Evolutionary conservation across 345 rosid species (phyloP), one percentile per base, ranked within the genome.

Genomic region (Gossypium longicalyx): DNA sequence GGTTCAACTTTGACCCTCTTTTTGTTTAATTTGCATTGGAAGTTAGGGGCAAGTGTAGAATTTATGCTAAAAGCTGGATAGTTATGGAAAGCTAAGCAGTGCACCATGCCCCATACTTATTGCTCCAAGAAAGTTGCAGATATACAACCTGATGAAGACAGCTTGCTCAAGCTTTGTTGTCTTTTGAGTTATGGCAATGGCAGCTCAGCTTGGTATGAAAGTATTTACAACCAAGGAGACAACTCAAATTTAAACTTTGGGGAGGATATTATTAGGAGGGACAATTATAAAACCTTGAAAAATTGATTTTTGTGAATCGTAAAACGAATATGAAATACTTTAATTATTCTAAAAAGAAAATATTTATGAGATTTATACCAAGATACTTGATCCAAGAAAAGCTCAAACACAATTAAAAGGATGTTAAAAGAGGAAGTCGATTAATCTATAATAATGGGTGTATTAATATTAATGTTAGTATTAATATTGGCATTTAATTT

Each of bases 1-100:
- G 41, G 41, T 34, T 34, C 41, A 63, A 38, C 23, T 63, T 63
- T 45, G 71, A 67, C 71, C 53, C 34, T 19, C 53, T 22, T 19
- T 2, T 34, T 34, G 41, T 11, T 7, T 6, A 1, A 19, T 43
- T 64, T 9, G 12, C 17, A 15, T 19, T 9, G 70, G 70, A 51
- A 43, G 70, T 25, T 62, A 9, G 52, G 71, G 53, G 20, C 25
- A 44, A 67, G 71, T 20, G 53, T 45, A 66, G 70, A 45, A 67
- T 12, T 67, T 67, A 13, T 12, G 71, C 71, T 44, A 17, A 25
- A 1, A 25, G 57, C 34, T 70, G 43, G 59, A 52, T 25, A 27
- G 29, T 23, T 27, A 8, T 70, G 60, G 60, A 52, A 52, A 23
- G 41, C 41, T 59, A 23, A 19, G 20, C 15, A 53, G 17, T 53